A percentile compares a stretch with the other conserved stretches of the same genome.
Evolutionary conservation across 2,329 filamentous ascomycete species (phyloP).

Genomic region (Cytospora mali): DNA sequence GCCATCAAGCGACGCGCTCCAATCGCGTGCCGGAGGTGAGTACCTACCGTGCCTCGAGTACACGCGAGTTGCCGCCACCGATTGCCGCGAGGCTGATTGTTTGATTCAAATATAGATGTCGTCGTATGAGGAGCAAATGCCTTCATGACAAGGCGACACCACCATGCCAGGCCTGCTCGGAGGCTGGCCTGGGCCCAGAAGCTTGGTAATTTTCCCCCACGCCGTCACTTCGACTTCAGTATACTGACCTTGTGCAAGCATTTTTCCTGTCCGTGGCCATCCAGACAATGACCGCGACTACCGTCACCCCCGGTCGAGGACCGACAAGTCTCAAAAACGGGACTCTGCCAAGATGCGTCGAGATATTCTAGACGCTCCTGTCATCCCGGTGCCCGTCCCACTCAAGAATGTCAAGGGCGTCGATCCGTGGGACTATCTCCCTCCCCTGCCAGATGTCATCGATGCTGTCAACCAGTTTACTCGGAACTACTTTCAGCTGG

Average conservation of each 20-base stretch:
- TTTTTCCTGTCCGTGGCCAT: conserved; percentile 56
- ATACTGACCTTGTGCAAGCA: conserved; percentile 37
- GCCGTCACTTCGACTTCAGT: not conserved
- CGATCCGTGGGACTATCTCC: conserved; percentile 54
- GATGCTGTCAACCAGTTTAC: conserved; percentile 58
- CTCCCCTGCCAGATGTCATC: conserved; percentile 51
- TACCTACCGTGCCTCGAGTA: conserved; percentile 26
- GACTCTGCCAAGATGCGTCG: conserved; percentile 43
- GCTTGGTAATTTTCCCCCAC: conserved; percentile 48
- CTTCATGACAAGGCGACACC: conserved; percentile 51
- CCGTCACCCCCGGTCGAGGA: conserved; percentile 55
- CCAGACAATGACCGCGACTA: conserved; percentile 58
- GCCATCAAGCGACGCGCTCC: conserved; percentile 52
- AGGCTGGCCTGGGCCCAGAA: conserved; percentile 50
- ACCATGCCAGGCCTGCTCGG: conserved; percentile 55
- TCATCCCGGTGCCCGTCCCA: conserved; percentile 27
- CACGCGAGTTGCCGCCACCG: conserved; percentile 6
- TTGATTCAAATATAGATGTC: conserved; percentile 45
- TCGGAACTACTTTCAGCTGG: conserved; percentile 59
- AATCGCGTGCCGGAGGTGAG: conserved; percentile 57
- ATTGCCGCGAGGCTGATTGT: conserved; percentile 11
- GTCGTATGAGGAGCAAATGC: conserved; percentile 60
- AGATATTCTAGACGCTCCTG: conserved; percentile 38
- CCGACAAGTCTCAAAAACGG: conserved; percentile 48
- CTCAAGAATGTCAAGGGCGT: conserved; percentile 33